Evolutionary conservation across 2,329 filamentous ascomycete species (phyloP).

Genomic region (Phaeosphaeriaceae sp.): DNA sequence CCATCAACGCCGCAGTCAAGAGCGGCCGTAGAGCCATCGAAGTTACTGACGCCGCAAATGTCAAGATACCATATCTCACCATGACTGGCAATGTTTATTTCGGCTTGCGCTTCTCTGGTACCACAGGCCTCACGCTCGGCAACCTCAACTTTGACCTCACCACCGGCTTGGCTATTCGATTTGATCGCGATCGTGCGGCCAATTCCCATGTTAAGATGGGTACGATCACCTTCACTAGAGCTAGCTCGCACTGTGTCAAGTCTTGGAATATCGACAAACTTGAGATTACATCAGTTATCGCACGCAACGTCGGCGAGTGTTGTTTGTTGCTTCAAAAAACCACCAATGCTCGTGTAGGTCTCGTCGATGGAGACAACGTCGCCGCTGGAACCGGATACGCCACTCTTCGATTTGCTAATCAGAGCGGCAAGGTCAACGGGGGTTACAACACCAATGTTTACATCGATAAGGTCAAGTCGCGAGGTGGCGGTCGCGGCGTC

Average conservation of each 20-base stretch:
- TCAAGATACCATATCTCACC: slow-evolving; percentile 62
- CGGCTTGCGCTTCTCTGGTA: slow-evolving; percentile 62
- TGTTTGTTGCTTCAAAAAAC: slow-evolving; percentile 63
- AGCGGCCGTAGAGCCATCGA: slow-evolving; percentile 63
- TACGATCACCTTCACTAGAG: slow-evolving; percentile 59
- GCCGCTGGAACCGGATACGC: slow-evolving; percentile 61
- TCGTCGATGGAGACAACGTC: slow-evolving; percentile 64
- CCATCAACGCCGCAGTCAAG: slow-evolving; percentile 56
- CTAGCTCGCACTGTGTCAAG: slow-evolving; percentile 63
- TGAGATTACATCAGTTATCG: slow-evolving; percentile 59
- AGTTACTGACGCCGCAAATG: slow-evolving; percentile 55
- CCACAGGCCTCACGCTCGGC: slow-evolving; percentile 56
- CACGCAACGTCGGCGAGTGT: slow-evolving; percentile 61
- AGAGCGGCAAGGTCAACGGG: slow-evolving; percentile 58
- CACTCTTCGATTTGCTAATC: slow-evolving; percentile 64
- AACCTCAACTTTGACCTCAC: slow-evolving; percentile 62
- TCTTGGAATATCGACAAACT: slow-evolving; percentile 66
- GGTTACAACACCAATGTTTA: slow-evolving; percentile 61
- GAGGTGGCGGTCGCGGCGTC: slow-evolving; percentile 63
- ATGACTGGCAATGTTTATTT: slow-evolving; percentile 67
- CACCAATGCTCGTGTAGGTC: slow-evolving; percentile 59
- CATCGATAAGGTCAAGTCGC: slow-evolving; percentile 61
- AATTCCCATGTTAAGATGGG: slow-evolving; percentile 63
- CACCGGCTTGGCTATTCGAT: slow-evolving; percentile 63
- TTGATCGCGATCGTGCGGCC: slow-evolving; percentile 61